These are phyloP conservation scores for Arthrobotrys musiformis DNA, from an alignment of 2,329 filamentous ascomycete genomes.

Conservation along the genomic window DNA sequence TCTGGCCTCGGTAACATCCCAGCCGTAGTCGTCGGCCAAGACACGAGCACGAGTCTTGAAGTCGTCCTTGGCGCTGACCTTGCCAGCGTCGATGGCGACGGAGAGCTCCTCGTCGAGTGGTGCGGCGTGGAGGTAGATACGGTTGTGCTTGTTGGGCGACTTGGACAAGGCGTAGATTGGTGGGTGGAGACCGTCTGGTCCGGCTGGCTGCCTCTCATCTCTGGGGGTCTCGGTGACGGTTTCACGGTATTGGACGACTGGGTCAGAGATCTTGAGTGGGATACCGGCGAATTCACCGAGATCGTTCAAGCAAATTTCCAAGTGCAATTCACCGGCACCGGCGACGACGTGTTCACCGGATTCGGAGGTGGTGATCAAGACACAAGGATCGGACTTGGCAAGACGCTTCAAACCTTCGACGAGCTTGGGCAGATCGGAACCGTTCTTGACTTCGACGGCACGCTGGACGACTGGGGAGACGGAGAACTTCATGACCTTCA, in stretches of 20 bases:
- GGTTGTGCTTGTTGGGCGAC: constrained; percentile 99
- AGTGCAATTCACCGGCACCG: constrained; percentile 98
- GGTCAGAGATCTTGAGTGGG: constrained; percentile 96
- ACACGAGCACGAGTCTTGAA: constrained; percentile 98
- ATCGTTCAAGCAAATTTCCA: constrained; percentile 99
- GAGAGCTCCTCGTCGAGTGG: constrained; percentile 92
- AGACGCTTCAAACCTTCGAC: constrained; percentile 99
- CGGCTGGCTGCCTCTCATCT: constrained; percentile 63
- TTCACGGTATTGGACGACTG: constrained; percentile 98
- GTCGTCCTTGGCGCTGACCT: constrained; percentile 94
- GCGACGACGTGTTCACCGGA: constrained; percentile 99
- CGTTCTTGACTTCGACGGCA: constrained; percentile 99
- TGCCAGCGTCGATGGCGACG: constrained; percentile 88
- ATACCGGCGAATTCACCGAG: constrained; percentile 99
- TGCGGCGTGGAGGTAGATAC: constrained; percentile 94
- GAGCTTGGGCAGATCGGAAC: constrained; percentile 98
- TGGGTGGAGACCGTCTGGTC: constrained; percentile 9
- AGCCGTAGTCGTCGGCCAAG: constrained; percentile 95
- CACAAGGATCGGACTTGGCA: constrained; percentile 99
- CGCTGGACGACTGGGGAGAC: constrained; percentile 98
- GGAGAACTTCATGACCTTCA: constrained; percentile 99
- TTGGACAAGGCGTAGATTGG: constrained; percentile 82
- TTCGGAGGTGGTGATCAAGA: constrained; percentile 86
- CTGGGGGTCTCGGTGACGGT: constrained; percentile 84
- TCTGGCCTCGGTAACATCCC: constrained; percentile 99